These are phyloP conservation scores for Stephania yunnanensis DNA, from an alignment of 164 flowering plant species.

Conservation along the genomic window DNA sequence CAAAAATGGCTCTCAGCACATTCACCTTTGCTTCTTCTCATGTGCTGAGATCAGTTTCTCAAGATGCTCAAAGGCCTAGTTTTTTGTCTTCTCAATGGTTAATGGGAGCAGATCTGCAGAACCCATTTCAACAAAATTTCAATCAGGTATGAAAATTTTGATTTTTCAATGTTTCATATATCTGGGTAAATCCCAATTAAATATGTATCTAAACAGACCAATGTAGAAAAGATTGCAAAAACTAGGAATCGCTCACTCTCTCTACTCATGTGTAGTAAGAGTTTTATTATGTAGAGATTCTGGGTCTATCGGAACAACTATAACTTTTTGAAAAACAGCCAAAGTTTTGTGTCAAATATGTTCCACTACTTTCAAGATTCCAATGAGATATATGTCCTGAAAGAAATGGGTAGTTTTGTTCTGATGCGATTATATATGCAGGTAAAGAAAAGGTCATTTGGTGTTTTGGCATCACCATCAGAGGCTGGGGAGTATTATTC, in stretches of 20 bases:
- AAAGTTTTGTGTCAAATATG: neutral
- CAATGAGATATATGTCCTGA: slow-evolving; percentile 5
- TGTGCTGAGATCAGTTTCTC: slow-evolving; percentile 21
- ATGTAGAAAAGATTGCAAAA: neutral
- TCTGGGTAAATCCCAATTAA: neutral
- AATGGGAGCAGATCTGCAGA: slow-evolving; percentile 37
- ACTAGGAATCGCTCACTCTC: slow-evolving; percentile 2
- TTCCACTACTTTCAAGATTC: slow-evolving; percentile 6
- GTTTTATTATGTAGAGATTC: neutral
- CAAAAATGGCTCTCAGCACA: slow-evolving; percentile 51
- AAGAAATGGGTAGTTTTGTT: slow-evolving; percentile 26
- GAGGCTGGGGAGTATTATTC: slow-evolving; percentile 77
- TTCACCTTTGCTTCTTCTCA: slow-evolving; percentile 40
- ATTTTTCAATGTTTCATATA: neutral
- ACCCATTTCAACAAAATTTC: slow-evolving; percentile 26
- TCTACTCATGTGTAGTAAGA: neutral
- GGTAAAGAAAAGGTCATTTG: slow-evolving; percentile 46
- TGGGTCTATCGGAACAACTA: slow-evolving; percentile 1
- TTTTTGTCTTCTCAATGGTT: slow-evolving; percentile 25
- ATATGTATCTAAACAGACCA: neutral
- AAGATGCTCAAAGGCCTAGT: slow-evolving; percentile 23
- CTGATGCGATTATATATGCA: slow-evolving; percentile 21
- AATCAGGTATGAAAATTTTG: slow-evolving; percentile 36
- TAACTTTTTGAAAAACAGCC: neutral
- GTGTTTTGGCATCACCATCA: slow-evolving; percentile 62